These are phyloP conservation scores for Ulvella scutata DNA, from an alignment of 139 green algal species.

Conservation along the genomic window DNA sequence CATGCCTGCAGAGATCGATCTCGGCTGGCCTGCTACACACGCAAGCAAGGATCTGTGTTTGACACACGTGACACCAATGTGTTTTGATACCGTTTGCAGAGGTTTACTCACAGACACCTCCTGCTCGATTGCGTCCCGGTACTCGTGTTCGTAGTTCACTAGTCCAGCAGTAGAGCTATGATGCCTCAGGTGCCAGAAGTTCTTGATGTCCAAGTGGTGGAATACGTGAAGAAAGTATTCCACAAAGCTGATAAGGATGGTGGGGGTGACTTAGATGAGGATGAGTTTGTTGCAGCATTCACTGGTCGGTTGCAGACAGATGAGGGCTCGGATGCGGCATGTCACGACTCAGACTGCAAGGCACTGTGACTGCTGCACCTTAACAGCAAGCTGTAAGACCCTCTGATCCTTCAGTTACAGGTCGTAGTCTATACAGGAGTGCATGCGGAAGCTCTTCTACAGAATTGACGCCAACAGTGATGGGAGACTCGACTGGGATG, in stretches of 20 bases:
- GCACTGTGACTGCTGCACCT: background rate
- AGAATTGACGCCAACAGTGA: slow-evolving; percentile 59
- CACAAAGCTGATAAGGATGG: slow-evolving; percentile 30
- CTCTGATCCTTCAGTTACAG: too few species aligned
- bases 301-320: slow-evolving; percentile 29
- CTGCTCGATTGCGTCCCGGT: background rate
- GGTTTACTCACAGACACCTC: background rate
- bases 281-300: slow-evolving; percentile 48
- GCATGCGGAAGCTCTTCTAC: slow-evolving; percentile 39
- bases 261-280: slow-evolving; percentile 23
- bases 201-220: slow-evolving; percentile 22
- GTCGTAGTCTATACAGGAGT: background rate
- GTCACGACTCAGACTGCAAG: background rate
- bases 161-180: too few species aligned
- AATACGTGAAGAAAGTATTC: slow-evolving; percentile 34
- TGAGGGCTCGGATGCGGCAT: slow-evolving; percentile 27
- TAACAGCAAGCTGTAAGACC: background rate
- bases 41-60: background rate
- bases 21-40: background rate
- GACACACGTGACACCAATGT: background rate
- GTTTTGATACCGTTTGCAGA: background rate
- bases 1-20: too few species aligned
- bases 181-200: too few species aligned
- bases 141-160: background rate
- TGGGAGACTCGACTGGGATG: slow-evolving; percentile 54